A percentile compares a stretch with the other conserved stretches of the same genome.
These are phyloP conservation scores for Kurtzmaniella quercitrusa DNA, from an alignment of 1,139 yeast species.

Conservation along the genomic window DNA sequence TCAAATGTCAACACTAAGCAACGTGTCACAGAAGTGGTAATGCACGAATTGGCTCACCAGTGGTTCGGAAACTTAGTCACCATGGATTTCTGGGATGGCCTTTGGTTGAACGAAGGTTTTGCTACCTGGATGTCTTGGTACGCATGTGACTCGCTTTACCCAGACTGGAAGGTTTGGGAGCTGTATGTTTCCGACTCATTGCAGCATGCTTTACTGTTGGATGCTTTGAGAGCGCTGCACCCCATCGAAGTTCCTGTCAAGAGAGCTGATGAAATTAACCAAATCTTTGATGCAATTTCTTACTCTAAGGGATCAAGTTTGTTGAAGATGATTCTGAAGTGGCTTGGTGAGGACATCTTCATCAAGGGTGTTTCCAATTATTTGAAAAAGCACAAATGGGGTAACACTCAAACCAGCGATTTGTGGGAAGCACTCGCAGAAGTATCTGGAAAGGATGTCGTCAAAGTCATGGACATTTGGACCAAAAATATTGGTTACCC, in stretches of 20 bases:
- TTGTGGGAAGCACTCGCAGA: slow-evolving; percentile 75
- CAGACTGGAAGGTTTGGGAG: slow-evolving; percentile 87
- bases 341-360: slow-evolving; percentile 63
- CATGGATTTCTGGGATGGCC: slow-evolving; percentile 94
- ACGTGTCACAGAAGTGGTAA: slow-evolving; percentile 83
- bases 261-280: slow-evolving; percentile 79
- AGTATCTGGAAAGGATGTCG: slow-evolving; percentile 73
- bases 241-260: slow-evolving; percentile 84
- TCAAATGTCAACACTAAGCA: slow-evolving; percentile 67
- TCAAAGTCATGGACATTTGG: slow-evolving; percentile 75
- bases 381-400: slow-evolving; percentile 65
- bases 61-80: slow-evolving; percentile 93
- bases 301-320: slow-evolving; percentile 78
- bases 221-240: slow-evolving; percentile 72
- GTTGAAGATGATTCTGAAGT: slow-evolving; percentile 66
- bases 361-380: slow-evolving; percentile 70
- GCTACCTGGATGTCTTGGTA: slow-evolving; percentile 87
- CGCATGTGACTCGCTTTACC: slow-evolving; percentile 71
- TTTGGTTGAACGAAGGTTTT: slow-evolving; percentile 89
- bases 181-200: slow-evolving; percentile 63
- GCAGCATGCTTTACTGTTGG: slow-evolving; percentile 68
- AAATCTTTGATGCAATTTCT: slow-evolving; percentile 80
- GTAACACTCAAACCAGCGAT: slow-evolving; percentile 76
- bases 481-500: slow-evolving; percentile 83
- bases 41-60: slow-evolving; percentile 89